Percentiles rank a stretch among this genome's conserved stretches.
Evolutionary conservation across 345 rosid genomes (phyloP).

Genomic region (Lenwebbia sp.): DNA sequence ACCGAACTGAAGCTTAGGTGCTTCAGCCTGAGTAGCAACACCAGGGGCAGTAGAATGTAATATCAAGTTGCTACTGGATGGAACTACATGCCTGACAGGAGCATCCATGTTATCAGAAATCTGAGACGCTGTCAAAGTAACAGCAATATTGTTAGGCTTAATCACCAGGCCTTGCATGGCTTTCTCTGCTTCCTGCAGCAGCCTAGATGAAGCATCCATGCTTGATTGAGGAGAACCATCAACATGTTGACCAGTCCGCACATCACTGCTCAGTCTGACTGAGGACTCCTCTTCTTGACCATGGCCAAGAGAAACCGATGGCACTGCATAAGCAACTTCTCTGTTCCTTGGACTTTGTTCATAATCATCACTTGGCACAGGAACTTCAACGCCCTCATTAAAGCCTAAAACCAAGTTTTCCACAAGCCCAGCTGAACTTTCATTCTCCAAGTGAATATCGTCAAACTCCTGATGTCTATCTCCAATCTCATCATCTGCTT

Average conservation of each 20-base stretch:
- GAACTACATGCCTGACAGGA: conserved; percentile 17
- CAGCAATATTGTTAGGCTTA: conserved; percentile 25
- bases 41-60: conserved; percentile 21
- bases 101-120: conserved; percentile 21
- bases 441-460: conserved; percentile 49
- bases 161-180: conserved; percentile 32
- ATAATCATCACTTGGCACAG: conserved; percentile 66
- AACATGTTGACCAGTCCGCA: conserved; percentile 20
- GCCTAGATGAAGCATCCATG: conserved; percentile 29
- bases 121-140: conserved; percentile 25
- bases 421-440: conserved; percentile 30
- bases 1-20: conserved; percentile 88
- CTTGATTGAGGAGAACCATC: conserved; percentile 27
- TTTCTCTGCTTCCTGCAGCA: conserved; percentile 46
- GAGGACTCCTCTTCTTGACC: conserved; percentile 28
- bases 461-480: conserved; percentile 43
- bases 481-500: conserved; percentile 58
- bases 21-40: conserved; percentile 42
- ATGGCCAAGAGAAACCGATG: conserved; percentile 24
- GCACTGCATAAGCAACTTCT: conserved; percentile 24
- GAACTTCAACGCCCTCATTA: conserved; percentile 84
- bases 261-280: conserved; percentile 24
- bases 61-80: conserved; percentile 20
- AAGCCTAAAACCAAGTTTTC: conserved; percentile 71
- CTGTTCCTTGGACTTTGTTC: conserved; percentile 49